These are phyloP conservation scores for Ramalina peruviana DNA, from an alignment of 495 filamentous ascomycete genomes.

Conservation along the genomic window DNA sequence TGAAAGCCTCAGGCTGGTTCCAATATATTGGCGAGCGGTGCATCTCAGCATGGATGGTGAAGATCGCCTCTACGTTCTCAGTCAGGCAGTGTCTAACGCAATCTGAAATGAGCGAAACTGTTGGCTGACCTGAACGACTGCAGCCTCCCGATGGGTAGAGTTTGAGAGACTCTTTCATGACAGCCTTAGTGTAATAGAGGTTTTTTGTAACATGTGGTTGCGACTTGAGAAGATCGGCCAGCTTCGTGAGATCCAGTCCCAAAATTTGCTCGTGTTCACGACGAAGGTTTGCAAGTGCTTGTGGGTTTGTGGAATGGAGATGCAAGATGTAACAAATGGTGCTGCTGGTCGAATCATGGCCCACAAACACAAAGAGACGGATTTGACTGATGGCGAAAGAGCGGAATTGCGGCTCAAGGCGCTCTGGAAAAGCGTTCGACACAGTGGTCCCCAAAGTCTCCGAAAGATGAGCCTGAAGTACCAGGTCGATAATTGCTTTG, in stretches of 20 bases:
- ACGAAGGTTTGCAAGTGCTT: constrained; percentile 1
- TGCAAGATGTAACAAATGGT: constrained; percentile 12
- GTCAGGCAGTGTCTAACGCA: constrained; percentile 6
- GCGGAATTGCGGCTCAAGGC: constrained; percentile 2
- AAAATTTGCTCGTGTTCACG: constrained; percentile 10
- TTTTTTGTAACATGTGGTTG: constrained; percentile 9
- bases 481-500: constrained; percentile 12
- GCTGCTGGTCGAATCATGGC: constrained; percentile 24
- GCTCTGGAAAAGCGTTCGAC: neutral
- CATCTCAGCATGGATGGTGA: constrained; percentile 1
- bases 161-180: constrained; percentile 13
- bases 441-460: neutral
- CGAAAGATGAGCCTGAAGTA: constrained; percentile 7
- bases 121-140: constrained; percentile 4
- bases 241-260: neutral
- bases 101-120: neutral
- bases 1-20: constrained; percentile 12
- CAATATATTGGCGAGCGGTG: constrained; percentile 7
- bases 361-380: constrained; percentile 27
- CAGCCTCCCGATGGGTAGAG: constrained; percentile 9
- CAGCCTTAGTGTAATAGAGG: constrained; percentile 8
- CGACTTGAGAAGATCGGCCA: constrained; percentile 3
- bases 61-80: constrained; percentile 2
- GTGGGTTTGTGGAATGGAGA: constrained; percentile 9
- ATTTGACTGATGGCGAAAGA: constrained; percentile 11